Percentiles rank a stretch among this genome's conserved stretches.
These are phyloP conservation scores for Sarocladiaceae sp. DNA, from an alignment of 2,329 filamentous ascomycete genomes.

Conservation along the genomic window DNA sequence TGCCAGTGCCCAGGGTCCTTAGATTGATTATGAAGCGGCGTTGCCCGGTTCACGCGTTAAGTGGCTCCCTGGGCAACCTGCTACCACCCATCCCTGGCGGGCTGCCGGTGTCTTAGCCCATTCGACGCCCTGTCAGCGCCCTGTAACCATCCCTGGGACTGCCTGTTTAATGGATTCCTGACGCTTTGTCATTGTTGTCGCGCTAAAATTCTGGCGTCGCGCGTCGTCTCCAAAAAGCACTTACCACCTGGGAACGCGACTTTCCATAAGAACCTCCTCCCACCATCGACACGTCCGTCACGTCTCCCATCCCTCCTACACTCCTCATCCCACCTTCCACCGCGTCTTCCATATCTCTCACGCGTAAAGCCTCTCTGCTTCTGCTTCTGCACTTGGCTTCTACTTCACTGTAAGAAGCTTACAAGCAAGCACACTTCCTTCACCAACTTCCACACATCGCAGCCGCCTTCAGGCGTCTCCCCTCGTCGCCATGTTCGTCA, in stretches of 20 bases:
- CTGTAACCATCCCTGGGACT: neutral
- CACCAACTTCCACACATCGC: conserved; percentile 16
- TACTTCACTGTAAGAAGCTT: conserved; percentile 15
- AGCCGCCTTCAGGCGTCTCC: conserved; percentile 15
- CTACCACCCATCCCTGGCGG: neutral
- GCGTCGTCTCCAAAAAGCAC: conserved; percentile 14
- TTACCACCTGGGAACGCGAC: conserved; percentile 12
- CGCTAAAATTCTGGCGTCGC: conserved; percentile 19
- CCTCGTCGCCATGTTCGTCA: conserved; percentile 50
- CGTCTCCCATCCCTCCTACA: conserved; percentile 10
- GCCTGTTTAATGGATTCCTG: conserved; percentile 18
- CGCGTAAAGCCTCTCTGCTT: conserved; percentile 6
- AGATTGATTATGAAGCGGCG: conserved; percentile 8
- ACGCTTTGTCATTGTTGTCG: conserved; percentile 18
- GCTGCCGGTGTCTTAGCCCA: neutral
- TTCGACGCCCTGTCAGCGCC: neutral
- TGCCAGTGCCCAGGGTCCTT: neutral
- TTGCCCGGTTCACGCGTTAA: conserved; percentile 8
- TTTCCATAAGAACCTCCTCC: conserved; percentile 28
- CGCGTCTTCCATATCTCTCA: conserved; percentile 10
- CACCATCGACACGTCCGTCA: conserved; percentile 16
- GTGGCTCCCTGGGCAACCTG: neutral
- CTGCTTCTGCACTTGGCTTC: conserved; percentile 11
- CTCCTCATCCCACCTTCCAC: conserved; percentile 7
- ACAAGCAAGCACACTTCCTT: conserved; percentile 12